Evolutionary conservation across 805 yeast species (phyloP).

Genomic region (Wickerhamiella qilinensis): DNA sequence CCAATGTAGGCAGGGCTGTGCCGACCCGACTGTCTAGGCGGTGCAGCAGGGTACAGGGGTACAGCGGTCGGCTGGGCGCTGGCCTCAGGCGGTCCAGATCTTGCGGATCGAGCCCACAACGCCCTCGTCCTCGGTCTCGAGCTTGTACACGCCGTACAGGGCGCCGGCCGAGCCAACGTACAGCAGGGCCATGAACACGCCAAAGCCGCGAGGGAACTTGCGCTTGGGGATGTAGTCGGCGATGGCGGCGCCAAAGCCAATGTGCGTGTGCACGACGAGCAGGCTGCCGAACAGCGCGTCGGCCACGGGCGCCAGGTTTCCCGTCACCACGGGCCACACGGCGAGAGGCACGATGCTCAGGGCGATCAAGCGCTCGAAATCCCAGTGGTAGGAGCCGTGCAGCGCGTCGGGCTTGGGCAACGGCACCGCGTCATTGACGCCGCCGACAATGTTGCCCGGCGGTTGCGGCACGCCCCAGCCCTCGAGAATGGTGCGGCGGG

Average conservation of each 20-base stretch:
- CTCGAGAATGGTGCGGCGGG: conserved; percentile 13
- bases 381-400: conserved; percentile 89
- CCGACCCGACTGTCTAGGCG: background rate
- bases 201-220: conserved; percentile 65
- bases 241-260: conserved; percentile 83
- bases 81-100: conserved; percentile 40
- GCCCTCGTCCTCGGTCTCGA: conserved; percentile 66
- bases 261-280: conserved; percentile 60
- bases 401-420: conserved; percentile 44
- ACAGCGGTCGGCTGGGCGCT: background rate
- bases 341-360: conserved; percentile 62
- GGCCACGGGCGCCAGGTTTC: conserved; percentile 47
- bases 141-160: conserved; percentile 63
- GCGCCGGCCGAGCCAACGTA: conserved; percentile 56
- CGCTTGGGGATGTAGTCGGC: conserved; percentile 83
- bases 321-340: conserved; percentile 60
- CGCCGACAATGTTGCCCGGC: conserved; percentile 82
- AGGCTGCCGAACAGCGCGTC: conserved; percentile 58
- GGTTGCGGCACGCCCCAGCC: conserved; percentile 46
- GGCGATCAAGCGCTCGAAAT: conserved; percentile 63
- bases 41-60: background rate
- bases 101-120: conserved; percentile 44
- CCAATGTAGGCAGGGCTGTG: background rate
- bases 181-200: conserved; percentile 49
- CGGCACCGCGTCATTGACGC: conserved; percentile 75